phyloP scores from a whole-genome alignment of 352 stramenopile genomes.

The Peronospora farinosa region DNA sequence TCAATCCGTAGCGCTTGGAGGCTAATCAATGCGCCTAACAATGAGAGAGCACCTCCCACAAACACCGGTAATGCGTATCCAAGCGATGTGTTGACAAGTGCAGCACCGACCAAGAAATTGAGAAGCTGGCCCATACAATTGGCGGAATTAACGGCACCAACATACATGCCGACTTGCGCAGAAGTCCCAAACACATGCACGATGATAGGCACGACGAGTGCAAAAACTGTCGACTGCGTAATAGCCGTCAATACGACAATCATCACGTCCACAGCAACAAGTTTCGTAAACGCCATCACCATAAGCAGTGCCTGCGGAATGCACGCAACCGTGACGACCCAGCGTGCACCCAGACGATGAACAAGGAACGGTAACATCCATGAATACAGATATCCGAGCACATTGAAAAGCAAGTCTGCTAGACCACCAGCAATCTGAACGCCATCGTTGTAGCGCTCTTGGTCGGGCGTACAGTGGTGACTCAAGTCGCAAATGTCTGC shows the following conservation, averaged over 20 bases:
- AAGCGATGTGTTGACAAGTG: slow-evolving; percentile 53
- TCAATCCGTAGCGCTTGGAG: slow-evolving; percentile 59
- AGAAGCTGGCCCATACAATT: slow-evolving; percentile 67
- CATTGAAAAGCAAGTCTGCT: slow-evolving; percentile 50
- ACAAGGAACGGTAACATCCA: slow-evolving; percentile 46
- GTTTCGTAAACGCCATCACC: slow-evolving; percentile 44
- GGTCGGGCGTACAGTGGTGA: slow-evolving; percentile 25
- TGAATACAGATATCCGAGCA: slow-evolving; percentile 44
- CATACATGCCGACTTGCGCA: slow-evolving; percentile 57
- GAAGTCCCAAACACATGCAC: slow-evolving; percentile 55
- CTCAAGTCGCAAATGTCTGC: slow-evolving; percentile 35
- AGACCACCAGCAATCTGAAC: slow-evolving; percentile 45
- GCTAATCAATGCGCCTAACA: slow-evolving; percentile 55
- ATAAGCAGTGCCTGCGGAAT: slow-evolving; percentile 50
- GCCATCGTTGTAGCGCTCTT: slow-evolving; percentile 47
- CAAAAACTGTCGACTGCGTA: slow-evolving; percentile 53
- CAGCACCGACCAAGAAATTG: slow-evolving; percentile 58
- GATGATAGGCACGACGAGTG: slow-evolving; percentile 66
- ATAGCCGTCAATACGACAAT: slow-evolving; percentile 46
- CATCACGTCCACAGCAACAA: slow-evolving; percentile 35
- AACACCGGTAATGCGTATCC: slow-evolving; percentile 61
- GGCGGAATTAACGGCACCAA: slow-evolving; percentile 67
- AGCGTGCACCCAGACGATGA: slow-evolving; percentile 32
- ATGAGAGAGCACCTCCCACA: slow-evolving; percentile 55
- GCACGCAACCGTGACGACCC: slow-evolving; percentile 34